Evolutionary conservation across 176 grass and related monocot genomes (phyloP), one percentile per base, ranked within the genome.

Genomic region (Paspalum notatum): DNA sequence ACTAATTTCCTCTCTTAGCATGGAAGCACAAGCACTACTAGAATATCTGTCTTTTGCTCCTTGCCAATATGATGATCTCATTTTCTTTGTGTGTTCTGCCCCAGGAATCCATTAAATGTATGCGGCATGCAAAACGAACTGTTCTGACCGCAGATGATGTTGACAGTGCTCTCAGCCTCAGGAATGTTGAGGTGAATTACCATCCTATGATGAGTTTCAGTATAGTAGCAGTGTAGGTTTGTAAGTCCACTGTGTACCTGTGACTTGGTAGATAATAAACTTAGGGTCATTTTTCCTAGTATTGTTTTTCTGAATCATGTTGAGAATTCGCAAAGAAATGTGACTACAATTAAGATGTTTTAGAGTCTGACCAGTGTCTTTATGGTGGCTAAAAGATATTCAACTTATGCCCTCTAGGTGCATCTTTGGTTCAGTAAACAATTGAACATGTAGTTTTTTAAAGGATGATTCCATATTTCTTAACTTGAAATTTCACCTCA

Each of bases 21-120:
- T 48, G 14, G 8, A 24, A 10, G 48, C 47, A 25, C 43, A 24
- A 10, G 48, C 47, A 25, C 43, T 43, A 48, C 9, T 32, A 24
- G n/a, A 71, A 43, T 50, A 25, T 62, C n/a, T 45, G 0, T 3
- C 72, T 25, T 49, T 88, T 58, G 2, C n/a, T 66, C 58, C 11
- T 72, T 76, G 39, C 46, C 20, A 27, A 8, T 57, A 1, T 80
- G 47, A 52, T 45, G 40, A 84, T 43, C 80, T 50, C 10, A 68
- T 66, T 72, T 50, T 77, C 9, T 59, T 9, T 25, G 3, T 16
- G 41, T 76, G 72, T 18, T 61, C 43, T 82, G 16, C 52, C 72
- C 5, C 86, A 98, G 95, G 95, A 98, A 84, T 88, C 92, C 13
- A 92, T 98, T 53, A 98, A 95, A 73, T 98, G 95, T 83, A 95